phyloP scores from a whole-genome alignment of 495 filamentous ascomycete genomes.

The Penicillium atrosanguineum region DNA sequence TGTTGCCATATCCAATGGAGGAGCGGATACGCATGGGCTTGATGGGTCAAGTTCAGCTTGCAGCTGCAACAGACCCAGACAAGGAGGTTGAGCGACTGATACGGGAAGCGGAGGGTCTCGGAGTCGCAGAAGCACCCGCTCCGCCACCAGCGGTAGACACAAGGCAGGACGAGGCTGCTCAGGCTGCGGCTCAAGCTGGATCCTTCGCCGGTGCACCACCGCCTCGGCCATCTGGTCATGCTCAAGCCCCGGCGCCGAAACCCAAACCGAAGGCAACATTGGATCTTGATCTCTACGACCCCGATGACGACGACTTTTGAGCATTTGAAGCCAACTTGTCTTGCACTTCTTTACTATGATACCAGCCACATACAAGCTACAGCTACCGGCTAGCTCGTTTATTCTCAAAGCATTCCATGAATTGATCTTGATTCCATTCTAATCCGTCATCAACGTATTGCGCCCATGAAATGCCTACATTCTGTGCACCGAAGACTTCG shows the following conservation, averaged over 20 bases:
- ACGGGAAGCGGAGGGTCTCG: conserved; percentile 39
- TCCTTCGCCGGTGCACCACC: conserved; percentile 21
- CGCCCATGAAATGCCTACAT: conserved; percentile 32
- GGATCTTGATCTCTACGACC: conserved; percentile 47
- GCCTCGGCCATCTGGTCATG: conserved; percentile 17
- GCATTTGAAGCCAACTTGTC: conserved; percentile 7
- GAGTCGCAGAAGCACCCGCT: conserved; percentile 28
- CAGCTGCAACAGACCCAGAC: conserved; percentile 36
- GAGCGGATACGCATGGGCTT: conserved; percentile 48
- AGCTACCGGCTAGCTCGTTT: conserved; percentile 1
- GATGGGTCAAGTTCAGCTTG: conserved; percentile 46
- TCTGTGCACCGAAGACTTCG: conserved; percentile 51
- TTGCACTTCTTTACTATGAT: conserved; percentile 17
- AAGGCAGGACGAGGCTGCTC: conserved; percentile 34
- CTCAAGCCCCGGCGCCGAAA: conserved; percentile 28
- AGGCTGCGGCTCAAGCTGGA: conserved; percentile 36
- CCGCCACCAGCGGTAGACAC: conserved; percentile 21
- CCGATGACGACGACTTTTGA: conserved; percentile 45
- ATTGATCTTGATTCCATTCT: not conserved
- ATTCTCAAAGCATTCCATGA: not conserved
- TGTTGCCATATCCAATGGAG: conserved; percentile 48
- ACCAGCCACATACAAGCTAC: conserved; percentile 7
- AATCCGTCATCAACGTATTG: not conserved
- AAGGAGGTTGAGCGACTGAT: conserved; percentile 44
- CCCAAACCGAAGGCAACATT: conserved; percentile 40